Conservation (phyloP, 768 basidiomycete genomes). For the Flagelloscypha sp. region DNA sequence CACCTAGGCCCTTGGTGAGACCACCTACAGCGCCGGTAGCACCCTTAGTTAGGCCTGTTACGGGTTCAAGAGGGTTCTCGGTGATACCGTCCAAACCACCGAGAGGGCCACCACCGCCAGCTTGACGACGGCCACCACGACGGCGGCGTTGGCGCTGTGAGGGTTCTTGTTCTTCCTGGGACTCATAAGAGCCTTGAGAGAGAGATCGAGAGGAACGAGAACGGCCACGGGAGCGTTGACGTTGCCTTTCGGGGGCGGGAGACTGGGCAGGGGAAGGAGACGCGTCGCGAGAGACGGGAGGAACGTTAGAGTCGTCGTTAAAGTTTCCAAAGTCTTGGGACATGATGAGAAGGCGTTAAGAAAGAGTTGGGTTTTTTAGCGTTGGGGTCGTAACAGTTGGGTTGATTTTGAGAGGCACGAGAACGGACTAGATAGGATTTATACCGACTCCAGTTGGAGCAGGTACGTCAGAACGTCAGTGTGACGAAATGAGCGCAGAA, state of each 20-base stretch:
- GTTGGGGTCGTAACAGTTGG: too few species aligned
- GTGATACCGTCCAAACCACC: not conserved
- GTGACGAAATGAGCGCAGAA: too few species aligned
- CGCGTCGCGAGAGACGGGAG: too few species aligned
- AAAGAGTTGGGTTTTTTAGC: too few species aligned
- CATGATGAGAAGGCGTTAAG: too few species aligned
- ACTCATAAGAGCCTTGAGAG: slow-evolving; percentile 1
- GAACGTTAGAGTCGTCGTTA: too few species aligned
- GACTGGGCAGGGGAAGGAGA: slow-evolving; percentile 3
- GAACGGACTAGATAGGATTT: too few species aligned
- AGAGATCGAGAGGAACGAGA: slow-evolving; percentile 1
- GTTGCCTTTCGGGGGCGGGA: slow-evolving; percentile 7
- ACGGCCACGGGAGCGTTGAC: slow-evolving; percentile 4
- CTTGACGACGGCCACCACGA: not conserved
- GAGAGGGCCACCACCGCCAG: not conserved
- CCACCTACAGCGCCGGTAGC: not conserved
- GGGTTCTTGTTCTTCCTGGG: slow-evolving; percentile 3
- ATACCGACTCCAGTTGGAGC: too few species aligned
- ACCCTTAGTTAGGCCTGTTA: slow-evolving; percentile 3
- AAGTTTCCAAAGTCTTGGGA: too few species aligned
- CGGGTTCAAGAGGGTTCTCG: slow-evolving; percentile 1
- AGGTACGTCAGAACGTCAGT: too few species aligned
- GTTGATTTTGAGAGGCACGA: too few species aligned
- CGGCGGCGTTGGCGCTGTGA: slow-evolving; percentile 2
- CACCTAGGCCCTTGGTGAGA: not conserved